Evolutionary conservation across 2,329 filamentous ascomycete genomes (phyloP).

Genomic region (Pleoardoris graminearum): DNA sequence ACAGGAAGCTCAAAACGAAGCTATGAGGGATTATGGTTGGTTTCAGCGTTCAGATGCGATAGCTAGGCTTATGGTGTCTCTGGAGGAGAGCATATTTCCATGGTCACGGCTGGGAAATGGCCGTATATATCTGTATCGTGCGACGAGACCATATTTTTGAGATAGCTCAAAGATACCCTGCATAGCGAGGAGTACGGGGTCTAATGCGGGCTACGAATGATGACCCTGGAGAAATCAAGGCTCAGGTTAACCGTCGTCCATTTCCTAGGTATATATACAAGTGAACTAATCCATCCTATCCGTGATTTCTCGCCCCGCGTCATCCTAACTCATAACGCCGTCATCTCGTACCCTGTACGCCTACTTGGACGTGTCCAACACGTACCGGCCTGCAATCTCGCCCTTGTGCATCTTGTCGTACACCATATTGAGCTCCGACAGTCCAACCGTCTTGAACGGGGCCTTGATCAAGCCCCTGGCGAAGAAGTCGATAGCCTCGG

Average conservation of each 20-base stretch:
- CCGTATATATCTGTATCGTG: too few relatives aligned
- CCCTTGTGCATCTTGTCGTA: slow-evolving; percentile 70
- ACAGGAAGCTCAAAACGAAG: slow-evolving; percentile 28
- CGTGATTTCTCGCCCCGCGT: too few relatives aligned
- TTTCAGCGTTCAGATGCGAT: background rate
- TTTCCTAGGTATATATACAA: too few relatives aligned
- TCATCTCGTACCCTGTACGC: background rate
- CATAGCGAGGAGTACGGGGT: too few relatives aligned
- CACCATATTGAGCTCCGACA: slow-evolving; percentile 79
- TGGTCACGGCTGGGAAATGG: too few relatives aligned
- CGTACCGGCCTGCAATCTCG: slow-evolving; percentile 76
- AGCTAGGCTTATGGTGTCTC: background rate
- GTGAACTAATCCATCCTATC: too few relatives aligned
- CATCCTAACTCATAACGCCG: background rate
- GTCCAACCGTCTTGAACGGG: slow-evolving; percentile 81
- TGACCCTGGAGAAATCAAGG: too few relatives aligned
- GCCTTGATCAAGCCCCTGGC: slow-evolving; percentile 79
- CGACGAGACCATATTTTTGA: too few relatives aligned
- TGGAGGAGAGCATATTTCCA: too few relatives aligned
- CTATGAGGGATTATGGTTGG: slow-evolving; percentile 20
- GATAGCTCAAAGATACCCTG: too few relatives aligned
- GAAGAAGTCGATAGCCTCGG: slow-evolving; percentile 91
- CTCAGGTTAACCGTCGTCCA: too few relatives aligned
- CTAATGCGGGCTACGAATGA: too few relatives aligned
- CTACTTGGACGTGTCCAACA: slow-evolving; percentile 66